phyloP scores from a whole-genome alignment of 139 green algal species.

The Micractinium conductrix region DNA sequence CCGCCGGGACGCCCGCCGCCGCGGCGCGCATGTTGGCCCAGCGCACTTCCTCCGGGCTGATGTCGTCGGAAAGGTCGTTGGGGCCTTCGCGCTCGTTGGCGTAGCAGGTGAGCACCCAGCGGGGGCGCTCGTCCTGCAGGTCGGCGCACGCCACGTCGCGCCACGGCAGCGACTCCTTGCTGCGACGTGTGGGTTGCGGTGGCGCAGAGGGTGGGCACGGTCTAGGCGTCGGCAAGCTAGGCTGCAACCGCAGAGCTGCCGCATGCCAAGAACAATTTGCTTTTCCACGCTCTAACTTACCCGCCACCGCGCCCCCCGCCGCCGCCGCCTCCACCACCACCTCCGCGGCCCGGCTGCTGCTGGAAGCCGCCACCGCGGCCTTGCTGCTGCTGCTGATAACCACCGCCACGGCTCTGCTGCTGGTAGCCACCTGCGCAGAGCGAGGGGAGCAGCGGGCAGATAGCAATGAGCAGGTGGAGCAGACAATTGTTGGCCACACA shows the following conservation, averaged over 20 bases:
- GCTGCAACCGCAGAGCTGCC: no score
- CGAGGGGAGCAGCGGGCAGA: no score
- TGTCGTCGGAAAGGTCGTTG: constrained; percentile 63
- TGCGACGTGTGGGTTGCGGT: no score
- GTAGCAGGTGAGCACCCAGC: constrained; percentile 65
- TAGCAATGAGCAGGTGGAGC: no score
- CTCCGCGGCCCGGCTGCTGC: not conserved
- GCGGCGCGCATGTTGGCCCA: constrained; percentile 41
- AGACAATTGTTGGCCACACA: no score
- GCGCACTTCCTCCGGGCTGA: constrained; percentile 59
- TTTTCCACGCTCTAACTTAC: no score
- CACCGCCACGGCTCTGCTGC: not conserved
- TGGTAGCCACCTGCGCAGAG: not conserved
- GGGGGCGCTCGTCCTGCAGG: constrained; percentile 49
- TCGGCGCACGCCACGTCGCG: constrained; percentile 50
- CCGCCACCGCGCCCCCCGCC: not conserved
- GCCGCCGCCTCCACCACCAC: not conserved
- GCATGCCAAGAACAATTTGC: no score
- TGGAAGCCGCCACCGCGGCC: not conserved
- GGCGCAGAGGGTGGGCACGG: no score
- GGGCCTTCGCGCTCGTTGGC: constrained; percentile 47
- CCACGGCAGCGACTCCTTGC: constrained; percentile 22
- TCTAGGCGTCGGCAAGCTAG: not conserved
- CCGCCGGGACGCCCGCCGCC: not conserved
- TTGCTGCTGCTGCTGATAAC: not conserved